Base-by-base conservation (phyloP, 768 basidiomycete genomes). In the Hericium erinaceus region DNA sequence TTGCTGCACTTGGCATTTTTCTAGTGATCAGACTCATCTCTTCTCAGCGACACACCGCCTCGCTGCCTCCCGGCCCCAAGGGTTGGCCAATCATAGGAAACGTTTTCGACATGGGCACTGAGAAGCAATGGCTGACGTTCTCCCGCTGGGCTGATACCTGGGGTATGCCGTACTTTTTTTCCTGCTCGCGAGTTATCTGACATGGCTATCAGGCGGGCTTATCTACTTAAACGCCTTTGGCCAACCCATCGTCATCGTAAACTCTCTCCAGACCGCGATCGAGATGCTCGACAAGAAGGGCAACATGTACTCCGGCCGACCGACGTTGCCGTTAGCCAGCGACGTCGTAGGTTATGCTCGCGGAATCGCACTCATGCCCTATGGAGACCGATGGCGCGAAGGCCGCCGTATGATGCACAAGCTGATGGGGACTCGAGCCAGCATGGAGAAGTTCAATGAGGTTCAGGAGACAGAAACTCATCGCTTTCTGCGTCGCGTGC, bases 231-330 rank as follows among this genome's bases (percentile, higher is more conserved):
- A 54, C 24, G 22, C 54, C 20, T 49, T 61, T 39, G 77, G 78
- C 6, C 71, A 75, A 39, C 70, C 71, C 3, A 74, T 80, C 61
- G 72, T 81, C 38, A 74, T 81, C 55, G 63, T 80, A 37, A 81
- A 80, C 62, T 75, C 77, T 2, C 66, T 71, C 1, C 61, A 69
- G 3, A 63, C 72, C 26, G 60, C 55, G 6, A 33, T 78, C 72
- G 73, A 76, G 3, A 73, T 79, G 58, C 66, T 82, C 6, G 80
- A 81, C 60, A 75, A 73, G 61, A 73, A 75, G 59, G 74, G 77
- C 3, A 61, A 73, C 2, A 72, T 76, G 1, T 79, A 80, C 60
- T 80, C 78, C 38, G 74, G 77, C 54, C 69, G 80, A 3, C 80
- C 79, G 0, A 66, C 69, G 2, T 68, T 80, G 3, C 41, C 59